Evolutionary conservation across 257 asterid genomes (phyloP).

Genomic region (Jasminum sambac): DNA sequence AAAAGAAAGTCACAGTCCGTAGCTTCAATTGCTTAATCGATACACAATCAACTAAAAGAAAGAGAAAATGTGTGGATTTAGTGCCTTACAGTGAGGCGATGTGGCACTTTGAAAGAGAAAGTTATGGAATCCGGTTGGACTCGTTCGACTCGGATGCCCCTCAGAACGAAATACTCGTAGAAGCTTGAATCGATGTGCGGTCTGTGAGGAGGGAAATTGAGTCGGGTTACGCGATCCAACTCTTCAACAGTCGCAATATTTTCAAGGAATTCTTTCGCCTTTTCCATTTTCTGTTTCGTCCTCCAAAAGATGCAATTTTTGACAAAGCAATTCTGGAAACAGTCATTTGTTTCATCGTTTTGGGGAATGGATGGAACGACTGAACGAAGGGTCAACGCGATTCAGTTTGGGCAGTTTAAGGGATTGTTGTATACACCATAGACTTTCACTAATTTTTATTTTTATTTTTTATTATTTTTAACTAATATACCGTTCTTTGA

Average conservation of each 20-base stretch:
- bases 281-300: slow-evolving; percentile 38
- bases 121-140: slow-evolving; percentile 51
- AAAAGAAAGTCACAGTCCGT: not conserved
- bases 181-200: slow-evolving; percentile 50
- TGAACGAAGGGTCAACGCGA: no score
- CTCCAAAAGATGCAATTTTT: not conserved
- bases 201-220: slow-evolving; percentile 52
- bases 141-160: slow-evolving; percentile 63
- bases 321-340: slow-evolving; percentile 35
- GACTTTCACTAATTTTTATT: no score
- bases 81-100: slow-evolving; percentile 60
- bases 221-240: slow-evolving; percentile 43
- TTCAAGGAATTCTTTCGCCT: slow-evolving; percentile 46
- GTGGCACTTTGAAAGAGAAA: slow-evolving; percentile 72
- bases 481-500: no score
- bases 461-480: no score
- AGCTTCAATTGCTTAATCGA: slow-evolving; percentile 6
- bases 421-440: no score
- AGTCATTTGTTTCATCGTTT: no score
- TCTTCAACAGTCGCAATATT: slow-evolving; percentile 24
- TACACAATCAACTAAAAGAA: not conserved
- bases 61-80: not conserved
- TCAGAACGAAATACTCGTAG: slow-evolving; percentile 57
- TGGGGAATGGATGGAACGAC: no score
- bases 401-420: no score